Base-by-base conservation (phyloP, 1,284 basidiomycete species). In the Schizophyllum amplum region DNA sequence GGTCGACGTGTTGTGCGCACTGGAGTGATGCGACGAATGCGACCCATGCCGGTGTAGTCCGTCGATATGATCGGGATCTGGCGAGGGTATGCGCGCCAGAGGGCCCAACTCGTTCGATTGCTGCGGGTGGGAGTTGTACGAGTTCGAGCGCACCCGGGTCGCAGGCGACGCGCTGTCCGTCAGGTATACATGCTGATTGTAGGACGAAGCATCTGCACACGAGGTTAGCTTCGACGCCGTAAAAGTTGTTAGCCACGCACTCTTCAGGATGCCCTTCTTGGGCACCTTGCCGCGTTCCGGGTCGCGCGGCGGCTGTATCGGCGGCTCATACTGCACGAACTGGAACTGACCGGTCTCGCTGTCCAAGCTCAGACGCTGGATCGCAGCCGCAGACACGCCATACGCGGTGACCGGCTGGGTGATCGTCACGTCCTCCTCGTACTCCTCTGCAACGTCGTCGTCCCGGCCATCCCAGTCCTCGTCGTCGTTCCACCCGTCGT, bases 211-310 rank as follows among this genome's bases (percentile, higher is more conserved):
- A 67, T 85, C 87, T 87, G 65, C 17, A 61, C 48, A 57, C 51
- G 56, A 53, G 55, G 21, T 60, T 52, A 59, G 61, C 69, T 58
- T 71, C 67, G 42, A 25, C 62, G 56, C 25, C 61, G 52, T 54
- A 51, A 60, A 47, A 54, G 24, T 53, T 54, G 57, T 57, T 33
- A 54, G 57, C 56, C 4, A 80, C 87, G 67, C 67, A 94, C 94
- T 76, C 80, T 97, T 98, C 62, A 98, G 74, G 62, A 98, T 98
- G 42, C 94, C 90, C 71, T 83, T 91, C 50, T 84, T 75, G 5
- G 95, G 93, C 61, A 75, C 77, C 71, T 74, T 76, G 73, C 87
- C 92, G 81, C 72, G 70, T 80, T 90, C 65, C 80, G 33, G 33
- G 76, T 61, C 83, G 82, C 58, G 84, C 73, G 48, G 21, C 48